Evolutionary conservation across 352 stramenopile species (phyloP).

Genomic region (Pythium monospermum): DNA sequence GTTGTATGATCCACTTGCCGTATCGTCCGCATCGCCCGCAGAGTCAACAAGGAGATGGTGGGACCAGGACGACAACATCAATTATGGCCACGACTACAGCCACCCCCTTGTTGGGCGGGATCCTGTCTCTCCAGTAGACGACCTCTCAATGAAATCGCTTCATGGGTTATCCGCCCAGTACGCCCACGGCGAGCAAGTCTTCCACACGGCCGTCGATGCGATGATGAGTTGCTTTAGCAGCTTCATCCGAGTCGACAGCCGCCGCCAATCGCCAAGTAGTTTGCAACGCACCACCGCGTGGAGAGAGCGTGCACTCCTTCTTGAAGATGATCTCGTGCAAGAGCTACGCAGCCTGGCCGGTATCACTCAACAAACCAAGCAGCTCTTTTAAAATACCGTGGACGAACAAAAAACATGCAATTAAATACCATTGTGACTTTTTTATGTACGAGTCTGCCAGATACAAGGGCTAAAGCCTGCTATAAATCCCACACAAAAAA

Average conservation of each 20-base stretch:
- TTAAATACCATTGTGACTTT: no score
- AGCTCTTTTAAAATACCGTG: conserved; percentile 2
- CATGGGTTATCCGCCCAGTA: conserved; percentile 33
- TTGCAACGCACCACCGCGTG: no score
- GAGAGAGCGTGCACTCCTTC: conserved; percentile 41
- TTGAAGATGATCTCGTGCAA: conserved; percentile 65
- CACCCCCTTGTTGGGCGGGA: no score
- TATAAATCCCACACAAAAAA: no score
- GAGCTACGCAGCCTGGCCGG: conserved; percentile 41
- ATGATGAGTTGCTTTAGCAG: conserved; percentile 46
- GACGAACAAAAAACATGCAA: conserved; percentile 5
- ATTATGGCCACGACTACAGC: no score
- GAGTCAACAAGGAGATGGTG: no score
- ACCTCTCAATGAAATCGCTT: not conserved
- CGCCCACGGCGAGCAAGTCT: conserved; percentile 31
- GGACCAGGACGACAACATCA: no score
- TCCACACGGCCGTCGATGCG: conserved; percentile 38
- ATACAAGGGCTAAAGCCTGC: no score
- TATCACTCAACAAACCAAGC: conserved; percentile 26
- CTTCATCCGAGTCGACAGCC: conserved; percentile 60
- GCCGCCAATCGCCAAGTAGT: conserved; percentile 22
- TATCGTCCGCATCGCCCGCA: no score
- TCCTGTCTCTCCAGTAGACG: conserved; percentile 2
- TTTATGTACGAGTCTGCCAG: not conserved
- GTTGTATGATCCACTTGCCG: no score